Base-by-base conservation (phyloP, 108 stramenopile genomes). In the Pseudonitzschia delicatissima region DNA sequence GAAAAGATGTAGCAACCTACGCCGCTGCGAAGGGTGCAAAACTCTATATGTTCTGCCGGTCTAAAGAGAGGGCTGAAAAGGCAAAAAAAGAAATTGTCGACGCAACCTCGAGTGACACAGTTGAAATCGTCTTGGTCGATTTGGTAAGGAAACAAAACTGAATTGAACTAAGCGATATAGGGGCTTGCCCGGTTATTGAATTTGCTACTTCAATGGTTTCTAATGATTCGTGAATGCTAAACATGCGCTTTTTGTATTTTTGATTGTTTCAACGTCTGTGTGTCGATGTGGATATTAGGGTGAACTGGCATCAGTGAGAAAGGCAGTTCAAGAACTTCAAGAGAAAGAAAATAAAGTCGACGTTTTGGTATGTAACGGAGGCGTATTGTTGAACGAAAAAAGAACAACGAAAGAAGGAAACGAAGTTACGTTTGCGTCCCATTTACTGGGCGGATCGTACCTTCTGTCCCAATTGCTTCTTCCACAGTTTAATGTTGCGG, bases 31-130 rank as follows among this genome's bases (percentile, higher is more conserved):
- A 93, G 63, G 84, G 83, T 51, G 93, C 91, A 17, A 88, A 79
- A 5, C 66, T 97, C 0, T 95, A 92, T 72, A 92, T 97, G 91
- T 63, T 97, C 11, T 97, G 96, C 75, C 81, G 96, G 9, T 89
- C 78, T 20, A 67, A 88, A 65, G 89, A 92, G 48, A 75, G 95
- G 4, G 96, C 89, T 8, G 83, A 93, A 53, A 73, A 29, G 39
- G 96, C 96, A 11, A 64, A 71, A 48, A 57, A 73, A 20, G 91
- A 93, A 53, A 97, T 97, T 36, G 50, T 71, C 35, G 63, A 85
- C 27, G 32, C 44, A n/a, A 89, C 91, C 0, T 69, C 80, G 13
- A 81, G 79, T 71, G 60, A 62, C 1, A 84, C 81, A 13, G 70
- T 97, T 8, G 72, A 83, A 27, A 59, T 94, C 36, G 35, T 83